These are phyloP conservation scores for Phytopythium cucurbitacearum DNA, from an alignment of 352 stramenopile genomes.

Conservation along the genomic window DNA sequence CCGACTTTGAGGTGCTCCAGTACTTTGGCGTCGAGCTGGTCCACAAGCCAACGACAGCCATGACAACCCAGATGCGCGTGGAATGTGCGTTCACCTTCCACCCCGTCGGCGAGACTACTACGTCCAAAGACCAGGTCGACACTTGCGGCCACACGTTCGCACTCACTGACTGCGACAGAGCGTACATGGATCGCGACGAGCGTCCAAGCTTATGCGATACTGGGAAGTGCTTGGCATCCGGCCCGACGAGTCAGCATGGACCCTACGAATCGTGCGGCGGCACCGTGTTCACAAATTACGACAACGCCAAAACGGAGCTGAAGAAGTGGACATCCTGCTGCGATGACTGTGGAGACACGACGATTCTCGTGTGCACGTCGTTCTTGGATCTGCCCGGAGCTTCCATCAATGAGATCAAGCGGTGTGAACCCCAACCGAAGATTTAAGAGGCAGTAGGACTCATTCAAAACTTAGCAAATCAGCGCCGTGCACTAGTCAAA, in stretches of 20 bases:
- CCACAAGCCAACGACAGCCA: neutral
- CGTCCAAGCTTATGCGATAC: neutral
- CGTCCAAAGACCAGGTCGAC: too few species aligned
- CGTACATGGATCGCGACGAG: too few species aligned
- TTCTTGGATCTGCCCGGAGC: neutral
- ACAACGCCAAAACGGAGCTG: neutral
- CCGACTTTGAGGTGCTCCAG: neutral
- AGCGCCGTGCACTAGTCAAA: too few species aligned
- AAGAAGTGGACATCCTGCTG: neutral
- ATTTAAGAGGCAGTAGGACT: too few species aligned
- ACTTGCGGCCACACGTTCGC: too few species aligned
- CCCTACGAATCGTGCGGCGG: neutral
- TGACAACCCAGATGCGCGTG: neutral
- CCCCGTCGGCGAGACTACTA: too few species aligned
- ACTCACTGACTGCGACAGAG: too few species aligned
- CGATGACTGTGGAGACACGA: neutral
- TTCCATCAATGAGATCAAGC: neutral
- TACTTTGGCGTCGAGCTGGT: conserved; percentile 5
- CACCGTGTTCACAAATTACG: neutral
- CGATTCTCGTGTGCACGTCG: neutral
- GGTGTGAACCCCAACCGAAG: neutral
- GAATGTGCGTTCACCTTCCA: neutral
- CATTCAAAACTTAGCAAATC: too few species aligned
- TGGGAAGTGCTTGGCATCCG: neutral
- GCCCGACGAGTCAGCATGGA: neutral